Evolutionary conservation across 2,329 filamentous ascomycete genomes (phyloP).

Genomic region (Fusarium nematophilum): DNA sequence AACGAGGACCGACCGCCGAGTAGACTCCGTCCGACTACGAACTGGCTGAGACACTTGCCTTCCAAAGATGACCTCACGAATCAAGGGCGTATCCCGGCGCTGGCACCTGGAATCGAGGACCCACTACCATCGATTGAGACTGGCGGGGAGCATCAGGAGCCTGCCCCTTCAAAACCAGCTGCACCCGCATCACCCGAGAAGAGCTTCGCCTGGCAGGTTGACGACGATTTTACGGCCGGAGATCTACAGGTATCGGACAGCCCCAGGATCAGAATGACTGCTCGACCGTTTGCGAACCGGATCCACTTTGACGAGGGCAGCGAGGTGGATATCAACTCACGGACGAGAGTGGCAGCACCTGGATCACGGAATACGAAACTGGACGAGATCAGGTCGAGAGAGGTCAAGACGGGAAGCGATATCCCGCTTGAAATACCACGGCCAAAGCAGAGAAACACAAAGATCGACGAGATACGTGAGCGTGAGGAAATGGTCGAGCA

Average conservation of each 20-base stretch:
- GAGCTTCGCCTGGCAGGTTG: conserved; percentile 66
- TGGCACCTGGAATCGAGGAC: conserved; percentile 54
- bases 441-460: conserved; percentile 43
- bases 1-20: conserved; percentile 18
- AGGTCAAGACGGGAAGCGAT: conserved; percentile 51
- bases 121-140: conserved; percentile 50
- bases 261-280: conserved; percentile 59
- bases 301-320: conserved; percentile 48
- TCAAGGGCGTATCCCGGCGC: conserved; percentile 50
- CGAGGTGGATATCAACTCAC: conserved; percentile 45
- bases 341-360: conserved; percentile 43
- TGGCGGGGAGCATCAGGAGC: conserved; percentile 6
- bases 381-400: conserved; percentile 58
- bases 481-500: conserved; percentile 49
- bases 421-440: conserved; percentile 33
- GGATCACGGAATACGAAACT: conserved; percentile 55
- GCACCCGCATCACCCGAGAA: conserved; percentile 57
- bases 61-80: conserved; percentile 42
- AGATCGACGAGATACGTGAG: conserved; percentile 52
- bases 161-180: conserved; percentile 4
- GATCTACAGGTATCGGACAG: conserved; percentile 67
- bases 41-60: conserved; percentile 32
- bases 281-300: conserved; percentile 51
- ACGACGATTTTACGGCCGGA: conserved; percentile 67
- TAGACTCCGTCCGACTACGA: conserved; percentile 15